Base-by-base conservation (phyloP, 2,329 filamentous ascomycete genomes). In the Onygenales sp. region DNA sequence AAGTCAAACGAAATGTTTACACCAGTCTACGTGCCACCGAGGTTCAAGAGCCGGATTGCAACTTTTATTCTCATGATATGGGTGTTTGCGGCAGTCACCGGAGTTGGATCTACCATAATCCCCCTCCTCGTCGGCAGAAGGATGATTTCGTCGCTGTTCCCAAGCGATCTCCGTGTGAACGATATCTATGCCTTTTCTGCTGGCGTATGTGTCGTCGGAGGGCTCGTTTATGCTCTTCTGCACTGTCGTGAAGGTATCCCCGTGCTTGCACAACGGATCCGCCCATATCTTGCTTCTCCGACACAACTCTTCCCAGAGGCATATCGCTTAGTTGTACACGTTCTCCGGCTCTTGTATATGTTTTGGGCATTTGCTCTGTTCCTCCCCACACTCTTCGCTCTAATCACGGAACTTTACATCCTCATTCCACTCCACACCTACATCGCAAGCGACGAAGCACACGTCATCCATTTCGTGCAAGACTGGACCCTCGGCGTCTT, bases 111-210 rank as follows among this genome's bases (percentile, higher is more conserved):
- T 57, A 96, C 93, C 1, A 85, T 98, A 57, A 73, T 94, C 0
- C 94, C 93, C 0, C 79, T 98, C 3, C 77, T 95, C 6, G 83
- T 95, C 64, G 93, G 93, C 2, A 86, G 93, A 32, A 78, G 78
- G 54, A 78, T 97, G 57, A 87, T 96, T 65, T 82, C 84, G 46
- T 73, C 78, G 32, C 72, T 91, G 36, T 82, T 95, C 43, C 88
- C 89, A 4, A 72, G 77, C 0, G 79, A 87, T 57, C 80, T 87
- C 47, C 81, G 81, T 42, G 86, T 92, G 65, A 98, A 97, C 69
- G 93, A 98, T 67, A 87, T 98, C 31, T 97, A 98, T 63, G 92
- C 93, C 10, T 95, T 96, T 68, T 95, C 89, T 51, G 83, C 93
- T 33, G 93, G 93, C 11, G 79, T 95, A 42, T 95, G 94, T 66